Base-by-base conservation (phyloP, 225 moss, liverwort and hornwort genomes). In the Lunularia cruciata region DNA sequence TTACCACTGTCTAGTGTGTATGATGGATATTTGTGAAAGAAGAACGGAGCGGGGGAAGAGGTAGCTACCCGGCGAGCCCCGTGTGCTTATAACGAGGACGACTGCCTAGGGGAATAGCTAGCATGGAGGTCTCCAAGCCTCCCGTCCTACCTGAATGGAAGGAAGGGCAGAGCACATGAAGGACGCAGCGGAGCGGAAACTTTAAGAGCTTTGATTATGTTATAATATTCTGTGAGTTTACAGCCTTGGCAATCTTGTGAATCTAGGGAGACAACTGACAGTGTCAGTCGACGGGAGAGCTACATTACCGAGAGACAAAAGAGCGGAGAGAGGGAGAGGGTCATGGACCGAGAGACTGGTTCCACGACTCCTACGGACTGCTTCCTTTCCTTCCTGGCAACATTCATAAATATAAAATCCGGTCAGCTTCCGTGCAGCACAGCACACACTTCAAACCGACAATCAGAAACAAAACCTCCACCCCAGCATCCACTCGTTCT, bases 271-370 rank as follows among this genome's bases (percentile, higher is more conserved):
- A 40, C 40, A 40, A 40, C 13, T 40, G 40, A 13, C 40, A 51
- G 49, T 51, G 49, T 51, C 49, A 22, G 49, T 8, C n/a, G 49
- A 51, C 49, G 49, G 49, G 49, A 51, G 49, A 51, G 49, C 49
- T 51, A 51, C 49, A 51, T 51, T 51, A 51, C 49, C 49, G 9
- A 8, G 49, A 51, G 49, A n/a, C 49, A 51, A 51, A 51, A 19
- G n/a, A n/a, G n/a, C n/a, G n/a, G 20, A 51, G 12, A 13, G 8
- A 40, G 49, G 19, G 49, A 51, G 49, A 51, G 49, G 4, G 19
- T 8, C 49, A 51, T 51, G 20, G 49, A 51, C 49, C 49, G 9
- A n/a, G n/a, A n/a, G n/a, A n/a, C n/a, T 51, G 49, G 49, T 8
- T 51, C 49, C 49, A 51, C 49, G 8, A 51, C 13, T 51, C n/a